Percentiles rank a stretch among this genome's conserved stretches.
These are phyloP conservation scores for Bidens hawaiensis DNA, from an alignment of 140 eudicot genomes.

Conservation along the genomic window DNA sequence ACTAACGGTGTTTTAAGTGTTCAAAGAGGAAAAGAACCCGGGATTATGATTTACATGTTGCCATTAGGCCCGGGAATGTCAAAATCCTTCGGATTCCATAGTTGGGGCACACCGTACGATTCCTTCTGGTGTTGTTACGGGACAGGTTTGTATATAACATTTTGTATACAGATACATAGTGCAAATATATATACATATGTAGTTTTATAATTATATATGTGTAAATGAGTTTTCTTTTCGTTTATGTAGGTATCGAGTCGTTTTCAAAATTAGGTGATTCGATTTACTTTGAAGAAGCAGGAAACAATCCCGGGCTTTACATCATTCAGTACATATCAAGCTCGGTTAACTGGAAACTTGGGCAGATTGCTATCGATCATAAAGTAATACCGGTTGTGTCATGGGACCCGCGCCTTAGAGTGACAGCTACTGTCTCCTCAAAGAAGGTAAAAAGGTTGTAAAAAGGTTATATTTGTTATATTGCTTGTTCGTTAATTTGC, in stretches of 20 bases:
- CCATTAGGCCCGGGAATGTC: conserved; percentile 74
- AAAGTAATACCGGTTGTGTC: conserved; percentile 59
- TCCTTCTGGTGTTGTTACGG: conserved; percentile 97
- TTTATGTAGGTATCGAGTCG: conserved; percentile 69
- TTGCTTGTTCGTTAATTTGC: neutral
- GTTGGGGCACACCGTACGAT: conserved; percentile 63
- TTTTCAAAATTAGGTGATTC: conserved; percentile 93
- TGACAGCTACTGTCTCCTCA: conserved; percentile 39
- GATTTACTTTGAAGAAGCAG: conserved; percentile 78
- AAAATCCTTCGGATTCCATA: conserved; percentile 61
- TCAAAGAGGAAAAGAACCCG: conserved; percentile 93
- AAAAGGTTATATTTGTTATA: neutral
- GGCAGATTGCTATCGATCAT: conserved; percentile 44
- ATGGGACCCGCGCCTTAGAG: conserved; percentile 60
- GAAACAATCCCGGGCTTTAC: conserved; percentile 51
- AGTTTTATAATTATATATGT: too few relatives aligned
- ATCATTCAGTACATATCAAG: conserved; percentile 75
- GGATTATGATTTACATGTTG: conserved; percentile 90
- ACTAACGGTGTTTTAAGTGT: conserved; percentile 81
- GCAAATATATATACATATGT: too few relatives aligned
- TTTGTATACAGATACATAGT: neutral
- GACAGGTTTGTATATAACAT: conserved; percentile 49
- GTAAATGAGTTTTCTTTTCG: neutral
- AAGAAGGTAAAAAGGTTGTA: conserved; percentile 34
- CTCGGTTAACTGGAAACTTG: conserved; percentile 62